These are phyloP conservation scores for Hemisphaericaspora nanyangensis DNA, from an alignment of 805 yeast species.

Conservation along the genomic window DNA sequence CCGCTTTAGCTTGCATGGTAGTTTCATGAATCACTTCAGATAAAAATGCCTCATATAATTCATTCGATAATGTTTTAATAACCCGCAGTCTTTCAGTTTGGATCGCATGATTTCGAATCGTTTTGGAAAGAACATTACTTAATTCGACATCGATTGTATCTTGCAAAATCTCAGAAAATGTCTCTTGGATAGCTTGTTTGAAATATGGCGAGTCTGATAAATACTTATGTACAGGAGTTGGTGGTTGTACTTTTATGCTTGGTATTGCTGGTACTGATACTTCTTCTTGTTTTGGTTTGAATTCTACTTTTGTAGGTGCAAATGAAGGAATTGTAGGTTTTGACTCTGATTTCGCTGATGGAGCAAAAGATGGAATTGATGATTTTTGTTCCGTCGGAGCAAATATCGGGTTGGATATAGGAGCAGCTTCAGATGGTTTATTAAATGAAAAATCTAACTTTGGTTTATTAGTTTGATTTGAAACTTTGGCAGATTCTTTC, in stretches of 20 bases:
- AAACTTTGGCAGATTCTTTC: neutral
- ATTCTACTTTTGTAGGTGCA: neutral
- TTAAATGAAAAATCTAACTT: neutral
- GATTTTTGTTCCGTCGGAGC: neutral
- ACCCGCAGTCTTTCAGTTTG: constrained; percentile 18
- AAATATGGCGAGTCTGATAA: constrained; percentile 24
- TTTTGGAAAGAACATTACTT: constrained; percentile 18
- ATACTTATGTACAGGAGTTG: constrained; percentile 6
- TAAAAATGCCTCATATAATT: constrained; percentile 57
- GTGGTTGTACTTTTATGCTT: neutral
- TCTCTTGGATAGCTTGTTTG: constrained; percentile 20
- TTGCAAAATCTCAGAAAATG: constrained; percentile 18
- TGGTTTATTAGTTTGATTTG: neutral
- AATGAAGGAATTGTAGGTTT: neutral
- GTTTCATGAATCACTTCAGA: constrained; percentile 50
- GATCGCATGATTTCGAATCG: constrained; percentile 19
- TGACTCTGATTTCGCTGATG: neutral
- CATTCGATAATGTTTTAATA: constrained; percentile 42
- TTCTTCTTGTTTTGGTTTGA: neutral
- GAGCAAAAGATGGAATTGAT: neutral
- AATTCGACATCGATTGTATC: constrained; percentile 24
- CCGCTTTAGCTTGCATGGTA: constrained; percentile 45
- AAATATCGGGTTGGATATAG: neutral
- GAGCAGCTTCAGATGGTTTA: neutral
- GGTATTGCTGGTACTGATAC: neutral